Base-by-base conservation (phyloP, 2,329 filamentous ascomycete species). In the Pseudocercospora eumusae region DNA sequence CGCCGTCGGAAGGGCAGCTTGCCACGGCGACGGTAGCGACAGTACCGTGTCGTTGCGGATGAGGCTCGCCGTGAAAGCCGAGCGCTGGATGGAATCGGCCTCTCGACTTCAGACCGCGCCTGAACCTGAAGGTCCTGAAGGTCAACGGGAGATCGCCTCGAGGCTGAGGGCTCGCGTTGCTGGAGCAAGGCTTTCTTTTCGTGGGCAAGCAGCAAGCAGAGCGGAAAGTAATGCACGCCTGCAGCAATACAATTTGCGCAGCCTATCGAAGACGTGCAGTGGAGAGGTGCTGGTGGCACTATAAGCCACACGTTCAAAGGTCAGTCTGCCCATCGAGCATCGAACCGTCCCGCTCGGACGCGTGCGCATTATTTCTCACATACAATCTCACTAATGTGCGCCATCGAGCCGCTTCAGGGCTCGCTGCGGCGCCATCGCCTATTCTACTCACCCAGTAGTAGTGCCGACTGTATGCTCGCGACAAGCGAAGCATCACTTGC, bases 301-400 rank as follows among this genome's bases (percentile, higher is more conserved):
- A 54, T 64, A 61, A 61, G 62, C 60, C 57, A 59, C 61, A 64
- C 56, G 20, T 52, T 59, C 42, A 52, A 56, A 60, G 57, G 55
- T 56, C 60, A 53, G 56, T 50, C 57, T 45, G 25, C 59, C 47
- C 57, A 60, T 53, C 61, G 56, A 56, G 59, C 56, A 66, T 66
- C 64, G 62, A 36, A 47, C 57, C 59, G 59, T 62, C 60, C 64
- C 56, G 64, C 62, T 54, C 65, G 58, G 47, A 45, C 56, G 31
- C 59, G 56, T 59, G 55, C 59, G 65, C 65, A 68, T 65, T 64
- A 66, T 68, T 59, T 27, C 64, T 61, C 58, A 65, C 66, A 66
- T 67, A 67, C 33, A 36, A 36, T 61, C 59, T 55, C 45, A 60
- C 62, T 64, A 61, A 53, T 23, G 56, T 42, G 56, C 44, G 60